Evolutionary conservation across 345 rosid species (phyloP), one percentile per base, ranked within the genome.

Genomic region (Trapa incisa): DNA sequence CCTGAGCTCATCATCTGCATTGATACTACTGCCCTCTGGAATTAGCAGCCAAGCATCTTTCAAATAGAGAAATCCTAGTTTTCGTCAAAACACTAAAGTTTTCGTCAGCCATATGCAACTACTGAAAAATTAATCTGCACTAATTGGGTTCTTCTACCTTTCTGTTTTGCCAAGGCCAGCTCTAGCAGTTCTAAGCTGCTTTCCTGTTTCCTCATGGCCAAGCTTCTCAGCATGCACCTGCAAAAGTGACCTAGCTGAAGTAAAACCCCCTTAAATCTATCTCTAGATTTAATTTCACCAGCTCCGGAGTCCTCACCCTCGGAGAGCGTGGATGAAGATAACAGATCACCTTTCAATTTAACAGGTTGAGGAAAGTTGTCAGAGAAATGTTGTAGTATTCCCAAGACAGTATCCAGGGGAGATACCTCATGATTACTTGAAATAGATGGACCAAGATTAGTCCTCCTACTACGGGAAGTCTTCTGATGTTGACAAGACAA

Each of bases 301-400:
- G 86, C 76, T 6, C 85, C 96, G 65, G 92, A 79, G 67, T 94
- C 99, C 79, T 94, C 99, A 74, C 96, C 89, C 82, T 94, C 99
- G 48, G 97, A 89, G 76, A 91, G 80, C 45, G 83, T 82, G 67
- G 89, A 75, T 14, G 91, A 75, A 60, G 95, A 80, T 70, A 85
- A 78, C 63, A 83, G 74, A n/a, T 94, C 99, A 63, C 81, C 82
- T 84, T 86, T 91, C 54, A 78, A 70, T 78, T 83, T 94, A 65
- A 87, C 80, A 73, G 79, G 89, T 69, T 82, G 96, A 74, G 97
- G 95, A 77, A 96, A 91, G 76, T 70, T 85, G 69, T 77, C 76
- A 66, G 82, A 71, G 67, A 85, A 71, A 64, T 79, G 89, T 80
- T 86, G 86, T 37, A 81, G 77, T 75, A 77, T 81, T 75, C 91